Conservation (phyloP, 345 rosid genomes). For the Aquilaria sinensis region DNA sequence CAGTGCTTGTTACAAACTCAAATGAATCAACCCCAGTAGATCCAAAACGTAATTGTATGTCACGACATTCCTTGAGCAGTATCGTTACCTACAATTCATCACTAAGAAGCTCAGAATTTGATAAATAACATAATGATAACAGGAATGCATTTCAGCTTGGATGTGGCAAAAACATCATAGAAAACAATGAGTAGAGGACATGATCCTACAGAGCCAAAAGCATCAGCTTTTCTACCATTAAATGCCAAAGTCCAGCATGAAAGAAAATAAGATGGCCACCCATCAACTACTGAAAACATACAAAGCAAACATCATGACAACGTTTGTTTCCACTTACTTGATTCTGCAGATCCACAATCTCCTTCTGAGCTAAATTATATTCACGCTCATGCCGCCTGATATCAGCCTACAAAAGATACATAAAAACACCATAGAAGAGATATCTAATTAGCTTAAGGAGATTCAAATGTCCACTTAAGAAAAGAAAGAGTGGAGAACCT, state of each 20-base stretch:
- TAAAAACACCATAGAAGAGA: constrained; percentile 8
- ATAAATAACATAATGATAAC: no score
- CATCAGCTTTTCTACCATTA: no score
- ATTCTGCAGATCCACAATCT: constrained; percentile 74
- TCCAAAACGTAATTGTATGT: constrained; percentile 88
- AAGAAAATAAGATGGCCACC: no score
- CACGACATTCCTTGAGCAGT: constrained; percentile 94
- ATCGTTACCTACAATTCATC: constrained; percentile 57
- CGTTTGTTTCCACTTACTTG: constrained; percentile 39
- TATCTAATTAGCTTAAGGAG: background rate
- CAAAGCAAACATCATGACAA: no score
- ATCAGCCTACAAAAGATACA: constrained; percentile 45
- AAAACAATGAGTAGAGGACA: no score
- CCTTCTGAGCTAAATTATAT: constrained; percentile 56
- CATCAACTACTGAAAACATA: no score
- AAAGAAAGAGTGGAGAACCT: constrained; percentile 38
- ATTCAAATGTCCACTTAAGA: background rate
- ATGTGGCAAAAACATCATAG: no score
- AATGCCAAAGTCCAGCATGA: no score
- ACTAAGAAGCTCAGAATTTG: background rate
- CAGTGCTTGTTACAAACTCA: constrained; percentile 30
- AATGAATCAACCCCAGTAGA: constrained; percentile 34
- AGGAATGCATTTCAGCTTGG: no score
- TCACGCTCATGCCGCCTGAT: constrained; percentile 82
- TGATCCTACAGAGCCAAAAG: no score